A percentile compares a stretch with the other conserved stretches of the same genome.
Evolutionary conservation across 768 basidiomycete species (phyloP).

Genomic region (Boletellus sp.): DNA sequence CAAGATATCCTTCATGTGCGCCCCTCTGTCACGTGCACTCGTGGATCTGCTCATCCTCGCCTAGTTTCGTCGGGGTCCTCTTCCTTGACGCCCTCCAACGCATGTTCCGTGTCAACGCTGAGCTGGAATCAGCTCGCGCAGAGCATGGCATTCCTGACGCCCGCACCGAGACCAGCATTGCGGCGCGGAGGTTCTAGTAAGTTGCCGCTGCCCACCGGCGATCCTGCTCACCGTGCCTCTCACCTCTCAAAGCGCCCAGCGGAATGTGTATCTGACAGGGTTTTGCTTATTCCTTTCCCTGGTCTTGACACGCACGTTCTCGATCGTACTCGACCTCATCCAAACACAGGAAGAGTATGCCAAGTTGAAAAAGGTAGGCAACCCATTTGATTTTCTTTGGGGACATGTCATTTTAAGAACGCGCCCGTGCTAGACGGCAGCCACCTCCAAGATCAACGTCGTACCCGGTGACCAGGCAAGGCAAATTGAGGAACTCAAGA

Average conservation of each 20-base stretch:
- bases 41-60: neutral
- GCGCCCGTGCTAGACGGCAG: conserved; percentile 29
- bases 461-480: conserved; percentile 22
- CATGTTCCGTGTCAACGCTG: conserved; percentile 79
- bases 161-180: conserved; percentile 80
- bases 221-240: neutral
- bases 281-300: conserved; percentile 96
- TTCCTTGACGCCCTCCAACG: conserved; percentile 92
- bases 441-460: conserved; percentile 29
- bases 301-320: conserved; percentile 89
- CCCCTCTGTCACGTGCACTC: conserved; percentile 4
- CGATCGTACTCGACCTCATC: conserved; percentile 87
- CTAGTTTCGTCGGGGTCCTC: conserved; percentile 77
- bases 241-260: conserved; percentile 58
- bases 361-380: conserved; percentile 68
- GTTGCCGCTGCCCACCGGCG: conserved; percentile 18
- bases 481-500: conserved; percentile 66
- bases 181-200: conserved; percentile 92
- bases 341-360: conserved; percentile 85
- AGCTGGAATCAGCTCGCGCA: conserved; percentile 63
- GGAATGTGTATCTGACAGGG: conserved; percentile 90
- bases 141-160: conserved; percentile 53
- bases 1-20: conserved; percentile 92
- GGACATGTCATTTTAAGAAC: neutral
- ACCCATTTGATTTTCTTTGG: neutral